These are phyloP conservation scores for Pythium volutum DNA, from an alignment of 352 stramenopile genomes.

Conservation along the genomic window DNA sequence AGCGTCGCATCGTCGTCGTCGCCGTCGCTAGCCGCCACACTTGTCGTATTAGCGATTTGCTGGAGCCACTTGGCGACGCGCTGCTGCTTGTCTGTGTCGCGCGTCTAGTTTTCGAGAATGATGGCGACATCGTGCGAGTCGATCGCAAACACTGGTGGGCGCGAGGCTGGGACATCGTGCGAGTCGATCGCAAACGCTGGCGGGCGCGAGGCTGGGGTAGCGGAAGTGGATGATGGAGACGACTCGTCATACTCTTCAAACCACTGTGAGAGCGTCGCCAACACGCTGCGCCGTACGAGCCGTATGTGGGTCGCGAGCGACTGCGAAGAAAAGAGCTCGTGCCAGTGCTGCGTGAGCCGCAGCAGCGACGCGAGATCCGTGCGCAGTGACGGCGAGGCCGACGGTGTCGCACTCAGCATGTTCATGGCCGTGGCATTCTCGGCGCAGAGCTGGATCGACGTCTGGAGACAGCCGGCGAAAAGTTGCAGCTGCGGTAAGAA, in stretches of 20 bases:
- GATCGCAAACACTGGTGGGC: slow-evolving; percentile 47
- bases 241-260: slow-evolving; percentile 31
- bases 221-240: neutral
- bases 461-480: slow-evolving; percentile 29
- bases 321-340: slow-evolving; percentile 6
- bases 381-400: neutral
- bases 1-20: slow-evolving; percentile 33
- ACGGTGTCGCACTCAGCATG: neutral
- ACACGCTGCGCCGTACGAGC: slow-evolving; percentile 31
- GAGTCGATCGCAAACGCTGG: slow-evolving; percentile 58
- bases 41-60: slow-evolving; percentile 34
- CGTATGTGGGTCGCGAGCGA: slow-evolving; percentile 16
- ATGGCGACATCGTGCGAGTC: slow-evolving; percentile 52
- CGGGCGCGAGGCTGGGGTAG: slow-evolving; percentile 28
- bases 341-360: slow-evolving; percentile 10
- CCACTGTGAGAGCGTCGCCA: slow-evolving; percentile 43
- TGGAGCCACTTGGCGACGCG: slow-evolving; percentile 45
- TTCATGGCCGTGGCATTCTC: slow-evolving; percentile 26
- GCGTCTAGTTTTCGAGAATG: slow-evolving; percentile 63
- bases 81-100: slow-evolving; percentile 33
- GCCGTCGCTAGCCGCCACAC: slow-evolving; percentile 5
- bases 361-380: slow-evolving; percentile 1
- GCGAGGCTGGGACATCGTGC: slow-evolving; percentile 41
- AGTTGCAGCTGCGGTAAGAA: slow-evolving; percentile 48
- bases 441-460: slow-evolving; percentile 35